These are phyloP conservation scores for Solanum etuberosum DNA, from an alignment of 257 asterid genomes.

Conservation along the genomic window DNA sequence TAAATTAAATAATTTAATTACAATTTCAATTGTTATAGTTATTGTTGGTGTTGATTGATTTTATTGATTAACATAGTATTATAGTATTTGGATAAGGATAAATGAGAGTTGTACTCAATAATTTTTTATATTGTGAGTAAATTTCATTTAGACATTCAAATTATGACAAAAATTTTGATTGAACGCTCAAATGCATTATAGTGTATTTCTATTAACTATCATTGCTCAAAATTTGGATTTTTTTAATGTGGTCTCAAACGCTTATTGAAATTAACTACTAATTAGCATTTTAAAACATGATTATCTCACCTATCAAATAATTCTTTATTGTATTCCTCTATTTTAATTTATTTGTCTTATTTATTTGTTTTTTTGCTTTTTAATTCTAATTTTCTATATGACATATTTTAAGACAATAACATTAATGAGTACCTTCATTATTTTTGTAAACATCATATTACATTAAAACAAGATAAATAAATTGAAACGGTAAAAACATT, in stretches of 20 bases:
- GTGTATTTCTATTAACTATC: no score
- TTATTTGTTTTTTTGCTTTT: no score
- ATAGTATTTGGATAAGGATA: not conserved
- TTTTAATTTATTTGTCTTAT: no score
- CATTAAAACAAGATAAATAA: not conserved
- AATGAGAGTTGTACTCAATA: not conserved
- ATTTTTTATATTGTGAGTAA: no score
- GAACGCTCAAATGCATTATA: no score
- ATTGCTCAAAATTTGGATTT: no score
- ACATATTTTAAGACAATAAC: no score
- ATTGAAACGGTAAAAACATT: not conserved
- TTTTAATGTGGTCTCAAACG: not conserved
- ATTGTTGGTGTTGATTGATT: not conserved
- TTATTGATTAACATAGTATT: not conserved
- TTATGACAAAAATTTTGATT: no score
- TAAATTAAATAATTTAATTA: not conserved
- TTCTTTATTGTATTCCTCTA: rapidly evolving
- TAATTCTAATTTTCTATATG: no score
- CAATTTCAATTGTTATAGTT: not conserved
- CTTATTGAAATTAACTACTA: not conserved
- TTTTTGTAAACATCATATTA: no score
- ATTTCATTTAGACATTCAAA: not conserved
- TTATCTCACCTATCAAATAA: not conserved
- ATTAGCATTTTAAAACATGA: no score
- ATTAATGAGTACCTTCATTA: not conserved